Conservation (phyloP, 208 protist genomes). For the Lotmaria passim region DNA sequence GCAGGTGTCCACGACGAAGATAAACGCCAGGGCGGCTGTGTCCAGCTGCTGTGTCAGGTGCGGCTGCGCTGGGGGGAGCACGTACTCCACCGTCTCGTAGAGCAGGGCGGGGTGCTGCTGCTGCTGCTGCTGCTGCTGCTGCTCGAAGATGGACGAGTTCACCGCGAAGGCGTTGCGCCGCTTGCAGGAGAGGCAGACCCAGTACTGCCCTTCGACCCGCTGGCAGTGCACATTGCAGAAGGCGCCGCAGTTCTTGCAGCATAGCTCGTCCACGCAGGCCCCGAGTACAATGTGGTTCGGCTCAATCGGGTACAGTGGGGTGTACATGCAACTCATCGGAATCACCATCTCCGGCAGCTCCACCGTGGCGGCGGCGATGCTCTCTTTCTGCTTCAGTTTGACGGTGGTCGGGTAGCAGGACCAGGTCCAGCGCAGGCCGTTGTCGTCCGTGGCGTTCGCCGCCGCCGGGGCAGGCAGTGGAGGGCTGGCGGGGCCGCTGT, state of each 20-base stretch:
- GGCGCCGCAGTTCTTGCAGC: conserved; percentile 75
- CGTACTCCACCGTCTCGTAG: conserved; percentile 88
- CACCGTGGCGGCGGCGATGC: conserved; percentile 33
- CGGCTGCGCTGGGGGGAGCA: conserved; percentile 38
- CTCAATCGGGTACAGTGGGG: conserved; percentile 68
- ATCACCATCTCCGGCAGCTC: conserved; percentile 82
- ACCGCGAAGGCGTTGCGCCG: conserved; percentile 58
- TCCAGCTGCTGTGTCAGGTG: conserved; percentile 12
- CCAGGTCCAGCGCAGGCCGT: conserved; percentile 91
- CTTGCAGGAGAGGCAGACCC: conserved; percentile 83
- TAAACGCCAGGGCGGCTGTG: conserved; percentile 40
- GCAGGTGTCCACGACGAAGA: conserved; percentile 98
- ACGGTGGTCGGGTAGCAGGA: conserved; percentile 79
- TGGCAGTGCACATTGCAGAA: conserved; percentile 69
- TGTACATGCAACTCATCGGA: conserved; percentile 91
- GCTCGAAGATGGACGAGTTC: conserved; percentile 38
- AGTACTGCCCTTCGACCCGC: conserved; percentile 71
- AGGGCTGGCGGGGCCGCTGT: not conserved
- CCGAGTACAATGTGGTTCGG: conserved; percentile 53
- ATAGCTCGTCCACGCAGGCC: conserved; percentile 31
- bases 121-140: too few species aligned
- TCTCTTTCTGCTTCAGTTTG: conserved; percentile 43
- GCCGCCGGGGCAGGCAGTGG: conserved; percentile 36
- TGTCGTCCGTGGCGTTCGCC: conserved; percentile 54
- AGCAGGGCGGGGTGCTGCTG: conserved; percentile 73